Percentiles rank a stretch among this genome's conserved stretches.
These are phyloP conservation scores for Annulohypoxylon stygium DNA, from an alignment of 495 filamentous ascomycete species.

Conservation along the genomic window DNA sequence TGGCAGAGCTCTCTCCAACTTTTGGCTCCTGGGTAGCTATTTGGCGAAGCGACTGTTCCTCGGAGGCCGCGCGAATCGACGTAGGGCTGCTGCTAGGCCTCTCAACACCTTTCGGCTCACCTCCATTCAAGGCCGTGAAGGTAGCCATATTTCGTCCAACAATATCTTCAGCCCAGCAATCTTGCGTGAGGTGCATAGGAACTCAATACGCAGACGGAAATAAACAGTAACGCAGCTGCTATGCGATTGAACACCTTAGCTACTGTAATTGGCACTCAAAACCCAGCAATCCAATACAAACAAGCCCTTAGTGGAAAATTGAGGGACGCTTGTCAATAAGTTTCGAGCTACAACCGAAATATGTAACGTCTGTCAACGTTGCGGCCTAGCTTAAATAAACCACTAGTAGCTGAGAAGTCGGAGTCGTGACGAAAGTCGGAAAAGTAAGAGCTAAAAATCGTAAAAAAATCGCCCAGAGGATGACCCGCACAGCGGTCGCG, in stretches of 20 bases:
- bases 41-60: slow-evolving; percentile 46
- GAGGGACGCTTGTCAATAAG: slow-evolving; percentile 1
- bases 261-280: slow-evolving; percentile 26
- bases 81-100: slow-evolving; percentile 44
- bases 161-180: slow-evolving; percentile 49
- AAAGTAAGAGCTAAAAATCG: slow-evolving; percentile 14
- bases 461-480: background rate
- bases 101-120: slow-evolving; percentile 58
- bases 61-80: slow-evolving; percentile 43
- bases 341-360: slow-evolving; percentile 15
- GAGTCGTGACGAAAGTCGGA: background rate
- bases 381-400: slow-evolving; percentile 5
- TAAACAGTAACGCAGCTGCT: slow-evolving; percentile 10
- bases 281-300: slow-evolving; percentile 12
- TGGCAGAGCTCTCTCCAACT: slow-evolving; percentile 48
- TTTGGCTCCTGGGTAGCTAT: slow-evolving; percentile 49
- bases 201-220: slow-evolving; percentile 19
- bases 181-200: slow-evolving; percentile 49
- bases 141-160: slow-evolving; percentile 59
- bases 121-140: slow-evolving; percentile 64
- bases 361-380: slow-evolving; percentile 21
- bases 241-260: slow-evolving; percentile 26
- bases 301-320: background rate
- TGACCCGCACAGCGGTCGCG: slow-evolving; percentile 23
- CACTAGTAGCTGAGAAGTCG: background rate